Evolutionary conservation across 73 alveolate genomes (phyloP), one percentile per base, ranked within the genome.

Genomic region (Diophrys appendiculata): DNA sequence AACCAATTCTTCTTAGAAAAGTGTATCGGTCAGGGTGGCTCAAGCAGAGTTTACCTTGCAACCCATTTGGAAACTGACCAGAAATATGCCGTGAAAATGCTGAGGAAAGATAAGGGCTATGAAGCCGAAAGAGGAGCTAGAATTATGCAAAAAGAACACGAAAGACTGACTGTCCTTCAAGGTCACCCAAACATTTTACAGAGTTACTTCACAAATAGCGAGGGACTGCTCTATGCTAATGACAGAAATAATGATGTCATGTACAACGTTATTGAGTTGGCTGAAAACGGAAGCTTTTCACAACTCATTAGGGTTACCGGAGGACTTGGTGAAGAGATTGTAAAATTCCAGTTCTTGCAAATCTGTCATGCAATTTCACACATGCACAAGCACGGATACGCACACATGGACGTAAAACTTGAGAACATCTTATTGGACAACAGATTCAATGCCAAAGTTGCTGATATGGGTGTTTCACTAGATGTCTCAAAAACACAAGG

Each of bases 141-240:
- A 2, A 29, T 70, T 33, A 13, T 70, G 25, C 33, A 27, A 3
- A 18, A 29, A 22, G 78, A 70, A 24, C 64, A 70, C 67, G 64
- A 30, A 1, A n/a, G 31, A 22, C 78, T 70, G 18, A 24, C 1
- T 18, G 2, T 33, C 2, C 29, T 70, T 1, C 31, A 29, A 31
- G 64, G 67, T 22, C 78, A 70, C 67, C 78, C 78, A 29, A 70
- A 70, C 30, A 70, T 70, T 35, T 33, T 70, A 31, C n/a, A 29
- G 34, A 33, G 68, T 1, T 30, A 23, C n/a, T 31, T 64, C 11
- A 34, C 34, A 22, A 70, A 70, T 33, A 30, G 26, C 25, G 32
- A 70, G 11, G 78, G 78, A 33, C 34, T 30, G 11, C 25, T 2
- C 2, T 30, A 30, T 24, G 18, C 67, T 29, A 8, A 29, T 13